phyloP scores from a whole-genome alignment of 768 basidiomycete genomes.

The Tephrocybe sp. region DNA sequence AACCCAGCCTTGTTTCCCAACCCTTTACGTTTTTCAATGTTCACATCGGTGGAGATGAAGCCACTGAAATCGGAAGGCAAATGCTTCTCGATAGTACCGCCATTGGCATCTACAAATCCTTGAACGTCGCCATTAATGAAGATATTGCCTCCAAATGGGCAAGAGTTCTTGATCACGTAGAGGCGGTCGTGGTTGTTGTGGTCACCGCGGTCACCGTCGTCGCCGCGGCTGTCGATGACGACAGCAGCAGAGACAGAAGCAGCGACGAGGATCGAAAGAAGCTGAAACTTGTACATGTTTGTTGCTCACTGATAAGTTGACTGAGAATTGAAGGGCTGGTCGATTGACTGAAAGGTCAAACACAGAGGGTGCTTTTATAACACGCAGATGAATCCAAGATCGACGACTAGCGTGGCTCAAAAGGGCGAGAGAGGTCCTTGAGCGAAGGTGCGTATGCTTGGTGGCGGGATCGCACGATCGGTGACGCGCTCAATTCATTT shows the following conservation, averaged over 20 bases:
- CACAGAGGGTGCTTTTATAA: no score
- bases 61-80: conserved; percentile 22
- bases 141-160: conserved; percentile 19
- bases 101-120: conserved; percentile 13
- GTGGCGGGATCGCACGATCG: neutral
- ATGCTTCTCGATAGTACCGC: conserved; percentile 10
- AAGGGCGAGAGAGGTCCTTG: neutral
- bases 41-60: conserved; percentile 24
- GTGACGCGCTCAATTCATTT: neutral
- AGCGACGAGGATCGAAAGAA: conserved; percentile 3
- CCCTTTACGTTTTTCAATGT: conserved; percentile 22
- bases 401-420: neutral
- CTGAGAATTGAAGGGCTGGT: no score
- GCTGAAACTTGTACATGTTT: neutral
- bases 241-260: conserved; percentile 9
- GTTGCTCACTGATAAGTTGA: no score
- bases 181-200: no score
- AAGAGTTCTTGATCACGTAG: conserved; percentile 23
- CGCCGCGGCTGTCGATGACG: no score
- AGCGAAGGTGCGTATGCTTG: neutral
- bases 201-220: no score
- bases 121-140: conserved; percentile 22
- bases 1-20: conserved; percentile 22
- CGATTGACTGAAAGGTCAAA: no score
- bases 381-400: no score